Evolutionary conservation across 179 eudicot species (phyloP), one percentile per base, ranked within the genome.

Genomic region (Vitellaria paradoxa): DNA sequence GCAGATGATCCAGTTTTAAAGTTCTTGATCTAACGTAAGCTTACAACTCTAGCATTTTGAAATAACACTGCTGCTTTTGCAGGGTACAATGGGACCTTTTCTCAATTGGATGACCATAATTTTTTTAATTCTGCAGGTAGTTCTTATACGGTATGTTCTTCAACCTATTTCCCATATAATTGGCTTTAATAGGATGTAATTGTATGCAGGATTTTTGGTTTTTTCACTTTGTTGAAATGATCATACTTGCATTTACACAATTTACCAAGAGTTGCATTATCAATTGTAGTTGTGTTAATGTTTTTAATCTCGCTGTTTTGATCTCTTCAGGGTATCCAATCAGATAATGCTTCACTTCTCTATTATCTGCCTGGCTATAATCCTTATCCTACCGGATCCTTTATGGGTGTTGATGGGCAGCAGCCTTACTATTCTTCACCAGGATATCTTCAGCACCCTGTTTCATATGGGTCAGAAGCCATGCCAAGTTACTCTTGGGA

Each of bases 321-420:
- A 26, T 71, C 30, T 65, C 37, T 71, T 53, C 79, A 88, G 91
- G 96, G 89, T 80, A 74, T 78, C 14, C 91, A 88, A 57, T 52
- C 88, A 49, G 89, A 91, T 72, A 87, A 82, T 30, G 71, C 80
- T 77, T 88, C 93, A 56, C 82, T 87, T 76, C 83, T 90, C 47
- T 88, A 88, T 81, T 88, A 88, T 78, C 37, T 85, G 78, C 88
- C 90, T 70, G 89, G 91, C 55, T 87, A 86, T 82, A 82, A 80
- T 79, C 87, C 93, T 45, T 92, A 88, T 75, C 77, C 85, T 73
- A 61, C 90, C 42, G 90, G 90, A 59, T 17, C 86, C 55, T 88
- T 46, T 77, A 78, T 84, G 69, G 85, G 90, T 59, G 84, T 83
- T 40, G 89, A 87, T 65, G 91, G 97, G 56, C 89, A 87, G 75